Evolutionary conservation across 2,329 filamentous ascomycete genomes (phyloP), one percentile per base, ranked within the genome.

Genomic region (Curvularia sp.): DNA sequence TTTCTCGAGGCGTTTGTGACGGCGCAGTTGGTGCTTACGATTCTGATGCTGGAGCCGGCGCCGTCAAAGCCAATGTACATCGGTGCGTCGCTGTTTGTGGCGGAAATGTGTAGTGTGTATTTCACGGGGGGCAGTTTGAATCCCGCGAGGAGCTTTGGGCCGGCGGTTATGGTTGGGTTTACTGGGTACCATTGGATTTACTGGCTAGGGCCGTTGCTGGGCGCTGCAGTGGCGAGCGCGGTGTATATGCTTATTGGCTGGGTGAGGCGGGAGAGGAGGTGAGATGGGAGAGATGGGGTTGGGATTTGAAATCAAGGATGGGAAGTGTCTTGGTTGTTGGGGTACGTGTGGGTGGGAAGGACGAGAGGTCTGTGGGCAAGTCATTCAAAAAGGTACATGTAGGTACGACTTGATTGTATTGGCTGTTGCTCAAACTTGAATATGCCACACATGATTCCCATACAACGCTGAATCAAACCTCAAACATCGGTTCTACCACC

Each of bases 41-140:
- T 77, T 46, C 65, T 76, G 21, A 87, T 91, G 83, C 79, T 91
- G 28, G 88, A 88, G 84, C 85, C 8, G 62, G 67, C 21, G 48
- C 59, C 13, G 86, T 90, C 34, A 69, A 91, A 92, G 78, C 89
- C 89, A 0, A 78, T 92, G 13, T 88, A 87, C 10, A 90, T 93
- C 65, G 90, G 90, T 1, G 75, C 90, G 10, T 82, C 88, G 0
- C 82, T 92, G 56, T 92, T 92, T 74, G 82, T 91, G 49, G 78
- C 79, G 0, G 79, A 85, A 59, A 66, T 86, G 38, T 77, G 77
- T 28, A 81, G 81, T 75, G 79, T 81, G 1, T 79, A 71, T 68
- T 81, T 75, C 57, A 81, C 79, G 1, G 78, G 79, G 30, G 78
- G 79, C n/a, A 78, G 76, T 10, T 70, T 81, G 32, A 82, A 82